A percentile compares a stretch with the other conserved stretches of the same genome.
Conservation (phyloP, 2,329 filamentous ascomycete species). For the Nemania bipapillata region DNA sequence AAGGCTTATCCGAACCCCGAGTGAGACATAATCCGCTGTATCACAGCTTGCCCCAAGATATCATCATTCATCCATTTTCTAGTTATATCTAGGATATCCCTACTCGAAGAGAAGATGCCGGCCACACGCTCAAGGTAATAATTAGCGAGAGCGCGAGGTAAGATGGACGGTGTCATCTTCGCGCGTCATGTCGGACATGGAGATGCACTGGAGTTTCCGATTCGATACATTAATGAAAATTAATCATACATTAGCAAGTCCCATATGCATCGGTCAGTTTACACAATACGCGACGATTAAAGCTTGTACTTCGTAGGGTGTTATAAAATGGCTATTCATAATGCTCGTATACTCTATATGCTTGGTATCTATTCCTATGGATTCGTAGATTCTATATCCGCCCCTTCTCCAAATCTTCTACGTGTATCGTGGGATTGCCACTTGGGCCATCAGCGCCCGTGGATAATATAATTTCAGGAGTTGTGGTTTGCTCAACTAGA, state of each 20-base stretch:
- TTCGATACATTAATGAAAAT: not conserved
- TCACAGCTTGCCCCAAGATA: not conserved
- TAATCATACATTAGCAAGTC: not conserved
- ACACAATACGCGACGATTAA: not conserved
- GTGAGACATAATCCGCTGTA: not conserved
- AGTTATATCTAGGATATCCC: not conserved
- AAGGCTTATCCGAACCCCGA: constrained; percentile 28
- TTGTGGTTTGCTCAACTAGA: constrained; percentile 1
- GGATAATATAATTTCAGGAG: constrained; percentile 47
- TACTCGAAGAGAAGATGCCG: not conserved
- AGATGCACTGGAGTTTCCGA: too few relatives aligned
- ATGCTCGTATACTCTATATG: not conserved
- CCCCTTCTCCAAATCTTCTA: constrained; percentile 45
- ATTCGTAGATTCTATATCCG: constrained; percentile 26
- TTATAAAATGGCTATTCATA: constrained; percentile 5
- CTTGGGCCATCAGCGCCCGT: constrained; percentile 27
- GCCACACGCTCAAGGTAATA: not conserved
- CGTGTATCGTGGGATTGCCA: constrained; percentile 41
- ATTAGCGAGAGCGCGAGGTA: too few relatives aligned
- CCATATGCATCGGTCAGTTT: not conserved
- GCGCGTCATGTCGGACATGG: too few relatives aligned
- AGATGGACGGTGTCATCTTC: too few relatives aligned
- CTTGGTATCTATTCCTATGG: constrained; percentile 6
- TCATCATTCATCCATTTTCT: not conserved
- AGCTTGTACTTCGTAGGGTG: not conserved